Evolutionary conservation across 768 basidiomycete genomes (phyloP).

Genomic region (Calocera viscosa): DNA sequence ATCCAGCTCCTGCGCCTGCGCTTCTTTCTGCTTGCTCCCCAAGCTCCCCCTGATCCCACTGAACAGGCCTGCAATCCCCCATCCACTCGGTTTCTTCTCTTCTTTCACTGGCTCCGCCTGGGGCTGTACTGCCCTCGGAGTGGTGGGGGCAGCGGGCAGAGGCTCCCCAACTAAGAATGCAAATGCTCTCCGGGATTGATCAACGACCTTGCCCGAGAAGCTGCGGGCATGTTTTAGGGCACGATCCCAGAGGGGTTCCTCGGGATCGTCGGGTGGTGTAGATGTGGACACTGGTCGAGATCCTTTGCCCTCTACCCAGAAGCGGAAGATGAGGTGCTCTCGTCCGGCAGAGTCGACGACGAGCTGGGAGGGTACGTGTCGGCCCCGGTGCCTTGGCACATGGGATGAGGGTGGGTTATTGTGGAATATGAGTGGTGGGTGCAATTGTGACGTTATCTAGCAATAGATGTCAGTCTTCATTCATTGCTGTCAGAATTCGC

Average conservation of each 20-base stretch:
- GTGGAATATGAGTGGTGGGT: conserved; percentile 58
- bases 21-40: conserved; percentile 23
- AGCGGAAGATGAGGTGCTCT: conserved; percentile 75
- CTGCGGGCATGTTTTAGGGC: not conserved
- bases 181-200: conserved; percentile 43
- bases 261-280: not conserved
- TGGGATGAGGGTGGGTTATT: conserved; percentile 65
- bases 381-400: conserved; percentile 69
- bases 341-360: conserved; percentile 58
- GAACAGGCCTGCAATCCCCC: conserved; percentile 56
- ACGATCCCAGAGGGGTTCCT: not conserved
- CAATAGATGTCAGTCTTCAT: conserved; percentile 23
- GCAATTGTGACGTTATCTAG: conserved; percentile 53
- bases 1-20: conserved; percentile 24
- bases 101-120: conserved; percentile 14
- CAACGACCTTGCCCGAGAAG: not conserved
- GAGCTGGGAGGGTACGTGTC: conserved; percentile 68
- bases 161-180: conserved; percentile 60
- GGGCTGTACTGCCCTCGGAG: conserved; percentile 2
- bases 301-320: conserved; percentile 57
- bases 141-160: conserved; percentile 23
- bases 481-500: not conserved
- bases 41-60: conserved; percentile 41
- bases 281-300: conserved; percentile 25
- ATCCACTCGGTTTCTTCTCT: conserved; percentile 29